phyloP scores from a whole-genome alignment of 2,329 filamentous ascomycete genomes.

The Pseudocercospora pini-densiflorae region DNA sequence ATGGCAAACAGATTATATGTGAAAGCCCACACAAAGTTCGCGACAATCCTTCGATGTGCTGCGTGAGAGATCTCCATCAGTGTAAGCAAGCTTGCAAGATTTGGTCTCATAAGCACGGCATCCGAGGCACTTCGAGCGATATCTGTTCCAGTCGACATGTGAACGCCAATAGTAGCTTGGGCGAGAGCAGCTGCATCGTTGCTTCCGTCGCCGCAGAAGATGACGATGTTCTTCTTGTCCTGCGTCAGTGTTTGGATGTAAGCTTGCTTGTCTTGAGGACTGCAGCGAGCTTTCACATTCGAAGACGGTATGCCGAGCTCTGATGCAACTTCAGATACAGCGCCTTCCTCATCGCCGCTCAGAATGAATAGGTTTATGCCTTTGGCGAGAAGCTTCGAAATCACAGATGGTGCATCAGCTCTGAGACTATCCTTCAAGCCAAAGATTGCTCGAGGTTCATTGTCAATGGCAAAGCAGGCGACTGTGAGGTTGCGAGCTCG shows the following conservation, averaged over 20 bases:
- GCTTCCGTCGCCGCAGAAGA: constrained; percentile 79
- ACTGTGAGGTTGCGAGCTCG: constrained; percentile 53
- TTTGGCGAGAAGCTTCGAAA: constrained; percentile 55
- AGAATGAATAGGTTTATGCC: constrained; percentile 60
- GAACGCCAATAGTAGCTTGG: constrained; percentile 71
- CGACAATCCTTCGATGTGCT: constrained; percentile 49
- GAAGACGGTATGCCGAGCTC: constrained; percentile 45
- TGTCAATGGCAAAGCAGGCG: constrained; percentile 61
- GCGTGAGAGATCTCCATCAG: constrained; percentile 59
- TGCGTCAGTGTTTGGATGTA: constrained; percentile 50
- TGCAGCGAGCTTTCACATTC: constrained; percentile 52
- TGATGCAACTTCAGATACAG: constrained; percentile 55
- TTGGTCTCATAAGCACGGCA: constrained; percentile 62
- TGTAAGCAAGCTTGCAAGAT: constrained; percentile 60
- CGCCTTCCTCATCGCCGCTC: constrained; percentile 59
- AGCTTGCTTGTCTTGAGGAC: constrained; percentile 59
- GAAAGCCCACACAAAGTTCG: constrained; percentile 74
- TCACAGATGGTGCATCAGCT: constrained; percentile 55
- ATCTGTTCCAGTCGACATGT: constrained; percentile 67
- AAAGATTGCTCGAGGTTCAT: constrained; percentile 51
- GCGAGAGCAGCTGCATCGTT: constrained; percentile 78
- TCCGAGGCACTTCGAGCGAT: constrained; percentile 71
- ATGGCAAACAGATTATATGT: constrained; percentile 74
- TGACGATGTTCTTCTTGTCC: constrained; percentile 47
- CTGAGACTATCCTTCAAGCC: constrained; percentile 56